A percentile compares a stretch with the other conserved stretches of the same genome.
These are phyloP conservation scores for Diplodia sapinea DNA, from an alignment of 2,329 filamentous ascomycete species.

Conservation along the genomic window DNA sequence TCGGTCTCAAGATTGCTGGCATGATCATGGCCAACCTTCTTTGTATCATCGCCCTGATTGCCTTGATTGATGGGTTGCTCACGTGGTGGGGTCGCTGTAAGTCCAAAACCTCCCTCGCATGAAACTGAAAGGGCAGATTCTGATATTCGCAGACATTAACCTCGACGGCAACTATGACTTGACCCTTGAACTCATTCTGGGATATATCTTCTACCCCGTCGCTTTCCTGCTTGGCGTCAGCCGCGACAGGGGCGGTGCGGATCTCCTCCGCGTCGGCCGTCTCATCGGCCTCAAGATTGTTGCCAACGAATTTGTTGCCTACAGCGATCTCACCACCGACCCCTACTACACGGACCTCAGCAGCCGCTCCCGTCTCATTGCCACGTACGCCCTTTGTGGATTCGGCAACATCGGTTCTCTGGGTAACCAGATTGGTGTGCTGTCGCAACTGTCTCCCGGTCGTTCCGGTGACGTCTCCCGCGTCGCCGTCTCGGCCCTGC, in stretches of 20 bases:
- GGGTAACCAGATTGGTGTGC: conserved; percentile 87
- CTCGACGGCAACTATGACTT: conserved; percentile 70
- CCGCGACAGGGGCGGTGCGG: conserved; percentile 54
- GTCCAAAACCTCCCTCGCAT: neutral
- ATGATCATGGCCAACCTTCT: conserved; percentile 82
- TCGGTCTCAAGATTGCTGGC: conserved; percentile 83
- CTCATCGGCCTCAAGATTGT: conserved; percentile 87
- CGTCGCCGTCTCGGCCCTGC: conserved; percentile 76
- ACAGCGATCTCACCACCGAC: conserved; percentile 61
- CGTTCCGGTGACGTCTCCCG: conserved; percentile 76
- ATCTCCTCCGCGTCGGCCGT: conserved; percentile 73
- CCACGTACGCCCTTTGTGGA: conserved; percentile 81
- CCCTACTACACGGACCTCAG: conserved; percentile 64
- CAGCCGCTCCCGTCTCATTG: conserved; percentile 76
- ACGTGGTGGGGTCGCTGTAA: conserved; percentile 78
- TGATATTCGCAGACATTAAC: conserved; percentile 60
- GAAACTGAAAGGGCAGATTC: conserved; percentile 18
- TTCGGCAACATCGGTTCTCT: conserved; percentile 83
- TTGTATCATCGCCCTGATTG: conserved; percentile 80
- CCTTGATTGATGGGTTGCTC: conserved; percentile 74
- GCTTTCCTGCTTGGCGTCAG: conserved; percentile 83
- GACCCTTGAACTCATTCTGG: conserved; percentile 75
- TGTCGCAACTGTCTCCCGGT: conserved; percentile 78
- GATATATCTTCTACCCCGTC: conserved; percentile 78
- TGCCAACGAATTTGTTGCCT: conserved; percentile 82